A percentile compares a stretch with the other conserved stretches of the same genome.
phyloP scores from a whole-genome alignment of 2,329 filamentous ascomycete species.

The Aspergillus sp. region DNA sequence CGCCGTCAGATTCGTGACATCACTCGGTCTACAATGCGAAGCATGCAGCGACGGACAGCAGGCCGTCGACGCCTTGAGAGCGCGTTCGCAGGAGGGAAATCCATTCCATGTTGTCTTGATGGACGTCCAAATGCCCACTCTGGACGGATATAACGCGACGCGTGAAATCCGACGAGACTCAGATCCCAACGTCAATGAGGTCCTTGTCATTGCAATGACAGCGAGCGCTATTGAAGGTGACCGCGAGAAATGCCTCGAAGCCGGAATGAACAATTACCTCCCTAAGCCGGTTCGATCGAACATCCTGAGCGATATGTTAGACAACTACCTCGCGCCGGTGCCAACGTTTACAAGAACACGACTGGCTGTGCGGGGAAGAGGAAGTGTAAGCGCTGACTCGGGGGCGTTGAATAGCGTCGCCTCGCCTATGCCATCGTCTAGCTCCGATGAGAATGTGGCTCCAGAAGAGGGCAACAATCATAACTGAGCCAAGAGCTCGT shows the following conservation, averaged over 20 bases:
- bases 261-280: conserved; percentile 96
- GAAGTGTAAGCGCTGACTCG: conserved; percentile 22
- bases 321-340: conserved; percentile 61
- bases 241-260: conserved; percentile 89
- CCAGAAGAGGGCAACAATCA: not conserved
- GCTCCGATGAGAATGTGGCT: not conserved
- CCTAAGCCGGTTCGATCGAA: conserved; percentile 92
- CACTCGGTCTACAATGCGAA: conserved; percentile 81
- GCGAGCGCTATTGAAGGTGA: conserved; percentile 93
- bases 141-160: conserved; percentile 91
- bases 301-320: conserved; percentile 79
- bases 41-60: conserved; percentile 88
- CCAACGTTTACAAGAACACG: conserved; percentile 37
- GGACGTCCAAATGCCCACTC: conserved; percentile 94
- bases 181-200: conserved; percentile 72
- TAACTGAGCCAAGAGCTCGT: not conserved
- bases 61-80: conserved; percentile 80
- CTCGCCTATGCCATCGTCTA: not conserved
- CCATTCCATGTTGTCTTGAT: conserved; percentile 92
- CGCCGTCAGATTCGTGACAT: conserved; percentile 83
- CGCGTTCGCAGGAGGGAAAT: conserved; percentile 66
- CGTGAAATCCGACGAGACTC: conserved; percentile 75
- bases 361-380: conserved; percentile 30
- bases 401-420: not conserved
- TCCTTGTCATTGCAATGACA: conserved; percentile 97